These are phyloP conservation scores for Mikania micrantha DNA, from an alignment of 129 eudicot species.

Conservation along the genomic window DNA sequence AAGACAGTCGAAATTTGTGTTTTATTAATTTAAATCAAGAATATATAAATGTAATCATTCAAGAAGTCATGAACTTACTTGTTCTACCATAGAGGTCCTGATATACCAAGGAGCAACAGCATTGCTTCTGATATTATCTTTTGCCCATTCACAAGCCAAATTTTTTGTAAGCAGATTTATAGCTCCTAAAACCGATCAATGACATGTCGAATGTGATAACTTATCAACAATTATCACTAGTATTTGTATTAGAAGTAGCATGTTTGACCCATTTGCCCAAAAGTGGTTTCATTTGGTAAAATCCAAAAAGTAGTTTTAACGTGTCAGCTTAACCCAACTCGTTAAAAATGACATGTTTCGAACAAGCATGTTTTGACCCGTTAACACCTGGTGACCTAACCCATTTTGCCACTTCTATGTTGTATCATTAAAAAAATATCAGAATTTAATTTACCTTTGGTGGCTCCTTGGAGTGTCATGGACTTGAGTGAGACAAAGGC, in stretches of 20 bases:
- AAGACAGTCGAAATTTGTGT: neutral
- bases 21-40: neutral
- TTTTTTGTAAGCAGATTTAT: constrained; percentile 60
- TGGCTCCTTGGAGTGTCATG: constrained; percentile 67
- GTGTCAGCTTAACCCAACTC: neutral
- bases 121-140: constrained; percentile 68
- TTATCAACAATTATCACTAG: neutral
- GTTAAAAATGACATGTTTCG: neutral
- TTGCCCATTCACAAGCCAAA: constrained; percentile 88
- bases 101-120: constrained; percentile 83
- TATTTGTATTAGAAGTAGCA: neutral
- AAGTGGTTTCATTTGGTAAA: neutral
- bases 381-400: neutral
- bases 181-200: constrained; percentile 37
- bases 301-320: neutral
- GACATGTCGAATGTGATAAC: neutral
- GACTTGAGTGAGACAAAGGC: constrained; percentile 49
- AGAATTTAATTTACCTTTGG: constrained; percentile 47
- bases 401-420: neutral
- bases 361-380: neutral
- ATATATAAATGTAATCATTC: neutral
- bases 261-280: neutral
- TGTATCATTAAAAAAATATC: neutral
- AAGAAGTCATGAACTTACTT: constrained; percentile 29
- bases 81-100: constrained; percentile 67